Base-by-base conservation (phyloP, 2,329 filamentous ascomycete species). In the Fusarium sp. region DNA sequence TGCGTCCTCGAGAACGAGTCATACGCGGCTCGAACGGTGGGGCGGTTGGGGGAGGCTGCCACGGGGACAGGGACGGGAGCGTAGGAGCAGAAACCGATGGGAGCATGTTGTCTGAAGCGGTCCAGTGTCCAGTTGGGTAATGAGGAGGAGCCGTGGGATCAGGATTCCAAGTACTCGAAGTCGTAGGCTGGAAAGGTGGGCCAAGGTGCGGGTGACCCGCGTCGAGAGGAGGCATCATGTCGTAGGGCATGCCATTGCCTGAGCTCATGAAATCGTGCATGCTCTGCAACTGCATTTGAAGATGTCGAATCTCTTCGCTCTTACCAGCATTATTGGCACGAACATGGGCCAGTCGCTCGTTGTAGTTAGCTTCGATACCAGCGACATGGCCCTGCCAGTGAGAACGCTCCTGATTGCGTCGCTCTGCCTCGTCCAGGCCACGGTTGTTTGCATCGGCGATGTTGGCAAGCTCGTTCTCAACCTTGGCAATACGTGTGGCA, bases 401-500 rank as follows among this genome's bases (percentile, higher is more conserved):
- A 22, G 79, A 79, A 6, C 84, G 84, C 59, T 87, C 84, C 73
- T 88, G 86, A 14, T 83, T 83, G 42, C 86, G 84, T 12, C 87
- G 86, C 72, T 89, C 89, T 58, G 88, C 90, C 76, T 90, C 89
- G 68, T 90, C 86, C 22, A 90, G 83, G 2, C 89, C 89, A 51
- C 89, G 86, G 53, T 84, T 86, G 77, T 92, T 92, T 72, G 91
- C 91, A 72, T 91, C 89, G 25, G 87, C 85, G 73, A 94, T 90
- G 73, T 90, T 89, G 59, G 90, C 89, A 72, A 92, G 86, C 79
- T 94, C 92, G 71, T 88, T 90, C 71, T 91, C 89, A 25, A 93
- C 88, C 82, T 93, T 93, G 76, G 86, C 85, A 73, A 92, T 91
- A 53, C 92, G 90, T 27, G 88, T 85, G 59, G 89, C 88, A 44